These are phyloP conservation scores for Quambalaria eucalypti DNA, from an alignment of 1,284 basidiomycete species.

Conservation along the genomic window DNA sequence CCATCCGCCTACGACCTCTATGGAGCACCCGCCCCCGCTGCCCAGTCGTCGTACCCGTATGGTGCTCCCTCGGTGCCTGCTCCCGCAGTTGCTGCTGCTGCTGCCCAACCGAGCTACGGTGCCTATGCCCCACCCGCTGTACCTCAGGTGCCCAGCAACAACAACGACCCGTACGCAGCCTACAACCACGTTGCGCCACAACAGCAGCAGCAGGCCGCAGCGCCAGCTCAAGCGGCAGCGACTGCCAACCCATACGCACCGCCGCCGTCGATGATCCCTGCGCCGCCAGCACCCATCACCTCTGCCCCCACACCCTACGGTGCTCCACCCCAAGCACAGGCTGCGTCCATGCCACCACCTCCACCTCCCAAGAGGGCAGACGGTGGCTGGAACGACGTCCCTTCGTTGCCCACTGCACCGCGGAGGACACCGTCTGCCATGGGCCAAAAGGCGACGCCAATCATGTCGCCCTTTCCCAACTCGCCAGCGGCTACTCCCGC, in stretches of 20 bases:
- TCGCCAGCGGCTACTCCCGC: slow-evolving; percentile 43
- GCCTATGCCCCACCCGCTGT: slow-evolving; percentile 4
- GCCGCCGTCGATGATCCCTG: slow-evolving; percentile 34
- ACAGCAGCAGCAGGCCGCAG: slow-evolving; percentile 21
- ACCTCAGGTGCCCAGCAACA: slow-evolving; percentile 9
- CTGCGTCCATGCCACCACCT: slow-evolving; percentile 40
- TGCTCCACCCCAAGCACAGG: slow-evolving; percentile 12
- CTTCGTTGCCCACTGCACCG: slow-evolving; percentile 45
- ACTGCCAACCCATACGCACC: slow-evolving; percentile 18
- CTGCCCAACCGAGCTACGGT: neutral
- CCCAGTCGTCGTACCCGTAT: neutral
- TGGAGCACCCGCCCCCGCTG: neutral
- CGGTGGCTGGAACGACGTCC: slow-evolving; percentile 87
- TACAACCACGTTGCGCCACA: slow-evolving; percentile 14
- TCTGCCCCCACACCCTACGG: slow-evolving; percentile 14
- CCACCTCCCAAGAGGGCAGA: slow-evolving; percentile 56
- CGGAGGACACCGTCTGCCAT: slow-evolving; percentile 28
- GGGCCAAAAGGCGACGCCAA: slow-evolving; percentile 47
- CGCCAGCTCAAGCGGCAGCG: slow-evolving; percentile 30
- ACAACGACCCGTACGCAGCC: slow-evolving; percentile 12
- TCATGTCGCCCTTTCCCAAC: slow-evolving; percentile 83
- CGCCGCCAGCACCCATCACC: slow-evolving; percentile 46
- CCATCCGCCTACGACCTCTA: neutral
- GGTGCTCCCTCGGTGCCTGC: too few species aligned
- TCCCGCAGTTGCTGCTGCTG: too few species aligned